These are phyloP conservation scores for Aspergillus pseudoglaucus DNA, from an alignment of 2,329 filamentous ascomycete genomes.

Conservation along the genomic window DNA sequence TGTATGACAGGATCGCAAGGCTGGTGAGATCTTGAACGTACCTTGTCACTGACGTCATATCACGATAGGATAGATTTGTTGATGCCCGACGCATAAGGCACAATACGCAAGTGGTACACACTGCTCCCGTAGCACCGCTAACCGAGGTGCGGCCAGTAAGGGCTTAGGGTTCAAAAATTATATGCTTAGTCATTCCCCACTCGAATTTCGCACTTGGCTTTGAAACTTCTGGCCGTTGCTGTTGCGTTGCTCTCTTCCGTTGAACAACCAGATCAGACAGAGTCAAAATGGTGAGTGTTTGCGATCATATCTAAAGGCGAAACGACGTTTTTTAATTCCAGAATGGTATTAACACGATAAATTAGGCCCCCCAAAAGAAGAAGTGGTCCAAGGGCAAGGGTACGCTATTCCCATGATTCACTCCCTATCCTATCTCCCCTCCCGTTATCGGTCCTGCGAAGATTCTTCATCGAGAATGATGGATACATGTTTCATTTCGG, in stretches of 20 bases:
- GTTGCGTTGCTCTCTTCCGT: conserved; percentile 23
- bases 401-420: conserved; percentile 29
- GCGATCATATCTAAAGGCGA: background rate
- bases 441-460: conserved; percentile 8
- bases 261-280: conserved; percentile 29
- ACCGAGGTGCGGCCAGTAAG: conserved; percentile 16
- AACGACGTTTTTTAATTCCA: background rate
- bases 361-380: conserved; percentile 48
- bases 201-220: conserved; percentile 30
- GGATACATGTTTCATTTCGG: background rate
- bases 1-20: too few species aligned
- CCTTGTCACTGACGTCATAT: background rate
- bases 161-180: conserved; percentile 26
- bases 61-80: background rate
- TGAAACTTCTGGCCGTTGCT: conserved; percentile 17
- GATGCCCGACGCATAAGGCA: background rate
- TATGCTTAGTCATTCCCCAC: conserved; percentile 32
- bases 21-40: background rate
- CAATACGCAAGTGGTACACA: background rate
- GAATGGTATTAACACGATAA: conserved; percentile 11
- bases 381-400: conserved; percentile 54
- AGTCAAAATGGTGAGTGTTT: conserved; percentile 33
- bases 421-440: conserved; percentile 5
- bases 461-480: conserved; percentile 2
- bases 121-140: conserved; percentile 8